Evolutionary conservation across 345 rosid genomes (phyloP).

Genomic region (Aquilaria malaccensis): DNA sequence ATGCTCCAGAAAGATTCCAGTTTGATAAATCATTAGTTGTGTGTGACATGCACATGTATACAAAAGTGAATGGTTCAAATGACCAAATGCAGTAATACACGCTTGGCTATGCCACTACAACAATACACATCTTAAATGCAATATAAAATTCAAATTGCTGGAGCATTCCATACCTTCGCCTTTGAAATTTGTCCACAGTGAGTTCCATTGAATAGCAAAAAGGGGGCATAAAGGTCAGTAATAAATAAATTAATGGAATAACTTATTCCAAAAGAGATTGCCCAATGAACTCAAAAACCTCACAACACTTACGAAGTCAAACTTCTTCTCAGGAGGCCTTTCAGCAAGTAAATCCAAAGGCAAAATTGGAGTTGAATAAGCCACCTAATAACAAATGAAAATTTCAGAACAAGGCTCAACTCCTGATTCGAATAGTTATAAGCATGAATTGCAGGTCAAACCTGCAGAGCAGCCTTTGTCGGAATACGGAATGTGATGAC

Average conservation of each 20-base stretch:
- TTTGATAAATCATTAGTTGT: no score
- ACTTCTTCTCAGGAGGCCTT: slow-evolving; percentile 54
- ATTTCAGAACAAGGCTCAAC: background rate
- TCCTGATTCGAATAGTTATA: background rate
- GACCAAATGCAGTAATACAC: background rate
- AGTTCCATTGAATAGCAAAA: slow-evolving; percentile 32
- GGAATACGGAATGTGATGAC: slow-evolving; percentile 84
- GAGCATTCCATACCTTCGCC: slow-evolving; percentile 68
- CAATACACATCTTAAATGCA: slow-evolving; percentile 2
- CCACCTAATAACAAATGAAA: slow-evolving; percentile 44
- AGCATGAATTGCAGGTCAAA: slow-evolving; percentile 12
- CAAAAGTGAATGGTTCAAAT: background rate
- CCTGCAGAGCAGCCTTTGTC: slow-evolving; percentile 80
- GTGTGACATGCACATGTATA: no score
- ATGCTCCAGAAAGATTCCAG: background rate
- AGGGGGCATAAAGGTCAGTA: slow-evolving; percentile 12
- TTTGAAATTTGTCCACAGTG: slow-evolving; percentile 27
- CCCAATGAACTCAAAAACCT: background rate
- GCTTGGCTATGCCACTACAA: background rate
- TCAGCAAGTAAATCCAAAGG: slow-evolving; percentile 90
- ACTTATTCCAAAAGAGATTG: background rate
- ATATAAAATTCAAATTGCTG: slow-evolving; percentile 1
- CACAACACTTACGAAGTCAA: slow-evolving; percentile 49
- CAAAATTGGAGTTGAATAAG: slow-evolving; percentile 73
- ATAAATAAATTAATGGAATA: background rate